These are phyloP conservation scores for Atalantia buxifolia DNA, from an alignment of 345 rosid species.

Conservation along the genomic window DNA sequence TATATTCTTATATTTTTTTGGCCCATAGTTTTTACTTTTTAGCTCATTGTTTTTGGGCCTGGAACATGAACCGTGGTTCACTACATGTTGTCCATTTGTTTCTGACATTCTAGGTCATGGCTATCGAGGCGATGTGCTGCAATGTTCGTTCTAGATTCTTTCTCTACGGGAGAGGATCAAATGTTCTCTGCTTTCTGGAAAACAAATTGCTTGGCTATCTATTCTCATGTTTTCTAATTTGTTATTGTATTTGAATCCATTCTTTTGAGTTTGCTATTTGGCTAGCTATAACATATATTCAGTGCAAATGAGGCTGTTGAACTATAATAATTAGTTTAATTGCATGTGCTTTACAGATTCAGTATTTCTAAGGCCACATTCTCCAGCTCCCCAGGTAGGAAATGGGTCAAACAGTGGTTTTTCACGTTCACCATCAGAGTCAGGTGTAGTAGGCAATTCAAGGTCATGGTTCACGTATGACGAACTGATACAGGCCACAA, in stretches of 20 bases:
- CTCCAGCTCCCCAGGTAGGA: conserved; percentile 46
- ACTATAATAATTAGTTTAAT: conserved; percentile 11
- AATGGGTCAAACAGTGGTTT: conserved; percentile 53
- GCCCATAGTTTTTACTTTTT: not conserved
- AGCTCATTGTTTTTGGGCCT: not conserved
- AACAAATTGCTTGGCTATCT: not conserved
- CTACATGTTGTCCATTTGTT: not conserved
- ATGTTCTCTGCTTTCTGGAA: not conserved
- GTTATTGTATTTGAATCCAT: not conserved
- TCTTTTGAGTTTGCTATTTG: not conserved
- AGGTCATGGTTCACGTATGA: conserved; percentile 87
- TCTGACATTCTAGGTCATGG: not conserved
- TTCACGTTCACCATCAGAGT: conserved; percentile 60
- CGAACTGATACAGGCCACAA: conserved; percentile 70
- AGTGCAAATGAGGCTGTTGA: not conserved
- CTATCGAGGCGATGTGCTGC: not conserved
- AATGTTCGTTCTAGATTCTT: not conserved
- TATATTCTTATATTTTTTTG: not conserved
- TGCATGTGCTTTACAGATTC: conserved; percentile 45
- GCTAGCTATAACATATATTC: not conserved
- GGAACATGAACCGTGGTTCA: not conserved
- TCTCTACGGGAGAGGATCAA: not conserved
- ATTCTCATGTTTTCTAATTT: not conserved
- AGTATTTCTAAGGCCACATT: conserved; percentile 51
- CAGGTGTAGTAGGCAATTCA: conserved; percentile 68